Conservation (phyloP, 345 rosid genomes). For the Luvunga scandens region DNA sequence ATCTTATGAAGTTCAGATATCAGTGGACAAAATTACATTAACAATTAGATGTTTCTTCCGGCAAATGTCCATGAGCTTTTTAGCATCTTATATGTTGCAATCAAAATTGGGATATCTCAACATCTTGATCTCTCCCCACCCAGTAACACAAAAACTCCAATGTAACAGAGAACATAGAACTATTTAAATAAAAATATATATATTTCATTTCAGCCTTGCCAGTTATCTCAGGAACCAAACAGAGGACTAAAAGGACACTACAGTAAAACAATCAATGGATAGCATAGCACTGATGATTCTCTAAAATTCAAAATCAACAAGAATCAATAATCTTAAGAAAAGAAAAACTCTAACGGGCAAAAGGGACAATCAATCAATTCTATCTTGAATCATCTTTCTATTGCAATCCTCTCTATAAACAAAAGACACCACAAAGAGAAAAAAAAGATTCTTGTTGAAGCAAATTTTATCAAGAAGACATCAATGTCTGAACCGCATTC, state of each 20-base stretch:
- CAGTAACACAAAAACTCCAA: background rate
- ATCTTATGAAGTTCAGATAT: background rate
- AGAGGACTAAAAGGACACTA: background rate
- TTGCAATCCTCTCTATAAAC: too few relatives aligned
- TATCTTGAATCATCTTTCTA: too few relatives aligned
- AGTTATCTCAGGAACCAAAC: background rate
- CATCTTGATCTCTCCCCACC: background rate
- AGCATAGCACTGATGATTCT: background rate
- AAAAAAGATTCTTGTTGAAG: slow-evolving; percentile 1
- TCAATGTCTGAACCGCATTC: background rate
- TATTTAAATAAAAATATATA: too few relatives aligned
- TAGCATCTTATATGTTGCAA: background rate
- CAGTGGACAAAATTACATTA: too few relatives aligned
- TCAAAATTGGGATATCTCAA: background rate
- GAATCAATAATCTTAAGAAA: background rate
- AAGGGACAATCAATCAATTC: slow-evolving; percentile 1
- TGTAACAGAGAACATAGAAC: slow-evolving; percentile 5
- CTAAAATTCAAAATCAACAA: background rate
- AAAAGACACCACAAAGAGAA: background rate
- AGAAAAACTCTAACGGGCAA: background rate
- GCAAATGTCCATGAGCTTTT: background rate
- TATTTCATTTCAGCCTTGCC: background rate
- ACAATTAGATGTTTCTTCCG: background rate
- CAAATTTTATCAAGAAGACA: background rate
- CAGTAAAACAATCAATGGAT: background rate